phyloP scores from a whole-genome alignment of 2,329 filamentous ascomycete genomes.

The Botrytis galanthina region DNA sequence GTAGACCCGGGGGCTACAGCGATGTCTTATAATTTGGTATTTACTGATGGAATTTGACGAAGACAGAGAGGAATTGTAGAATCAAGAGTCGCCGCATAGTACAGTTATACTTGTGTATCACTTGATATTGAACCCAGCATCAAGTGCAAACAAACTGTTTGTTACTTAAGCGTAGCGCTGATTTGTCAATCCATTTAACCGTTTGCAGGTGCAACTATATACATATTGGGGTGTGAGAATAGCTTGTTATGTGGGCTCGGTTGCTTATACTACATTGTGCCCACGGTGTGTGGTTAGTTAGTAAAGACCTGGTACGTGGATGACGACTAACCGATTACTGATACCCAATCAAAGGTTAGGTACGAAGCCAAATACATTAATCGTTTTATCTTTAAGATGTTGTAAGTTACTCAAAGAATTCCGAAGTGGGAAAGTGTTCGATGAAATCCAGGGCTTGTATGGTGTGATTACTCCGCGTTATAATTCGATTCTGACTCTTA shows the following conservation, averaged over 20 bases:
- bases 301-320: not conserved
- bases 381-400: not conserved
- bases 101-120: not conserved
- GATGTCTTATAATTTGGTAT: not conserved
- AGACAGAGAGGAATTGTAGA: not conserved
- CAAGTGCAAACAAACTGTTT: not conserved
- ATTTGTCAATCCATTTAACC: not conserved
- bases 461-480: not conserved
- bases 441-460: not conserved
- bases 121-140: not conserved
- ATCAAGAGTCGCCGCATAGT: not conserved
- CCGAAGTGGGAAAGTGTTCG: not conserved
- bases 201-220: not conserved
- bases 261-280: not conserved
- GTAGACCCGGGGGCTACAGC: not conserved
- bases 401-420: not conserved
- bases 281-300: not conserved
- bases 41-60: no score
- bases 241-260: not conserved
- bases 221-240: not conserved
- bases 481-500: not conserved
- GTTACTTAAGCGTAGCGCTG: not conserved
- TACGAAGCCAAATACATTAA: not conserved
- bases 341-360: not conserved
- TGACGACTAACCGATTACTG: not conserved